Evolutionary conservation across 1,284 basidiomycete species (phyloP).

Genomic region (Ustilago loliicola): DNA sequence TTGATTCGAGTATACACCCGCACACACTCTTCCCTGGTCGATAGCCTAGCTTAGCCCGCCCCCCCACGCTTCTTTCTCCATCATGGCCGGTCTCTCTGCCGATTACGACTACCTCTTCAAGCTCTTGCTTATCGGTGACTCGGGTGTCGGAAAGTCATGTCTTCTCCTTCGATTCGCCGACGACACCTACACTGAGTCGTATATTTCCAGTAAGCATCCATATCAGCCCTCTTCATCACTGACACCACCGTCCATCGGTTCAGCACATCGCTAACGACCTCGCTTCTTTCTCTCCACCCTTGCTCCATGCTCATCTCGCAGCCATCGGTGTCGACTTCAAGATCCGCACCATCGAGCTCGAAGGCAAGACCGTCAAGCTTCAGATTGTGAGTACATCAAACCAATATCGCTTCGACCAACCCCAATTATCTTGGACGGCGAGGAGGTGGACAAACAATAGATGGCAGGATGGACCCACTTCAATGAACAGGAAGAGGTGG

Average conservation of each 20-base stretch:
- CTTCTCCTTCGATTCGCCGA: conserved; percentile 72
- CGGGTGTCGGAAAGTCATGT: conserved; percentile 90
- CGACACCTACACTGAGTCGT: conserved; percentile 73
- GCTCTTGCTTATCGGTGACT: conserved; percentile 77
- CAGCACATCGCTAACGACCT: not conserved
- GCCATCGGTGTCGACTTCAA: conserved; percentile 87
- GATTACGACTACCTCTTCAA: conserved; percentile 71
- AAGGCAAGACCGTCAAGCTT: conserved; percentile 99
- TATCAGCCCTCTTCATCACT: not conserved
- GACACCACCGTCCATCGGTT: not conserved
- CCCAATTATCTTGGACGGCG: no score
- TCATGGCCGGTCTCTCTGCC: conserved; percentile 64
- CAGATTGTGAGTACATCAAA: conserved; percentile 86
- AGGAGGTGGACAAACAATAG: not conserved
- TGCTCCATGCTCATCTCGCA: conserved; percentile 1
- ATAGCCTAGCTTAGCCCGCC: not conserved
- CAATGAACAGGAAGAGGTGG: no score
- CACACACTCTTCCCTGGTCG: conserved; percentile 1
- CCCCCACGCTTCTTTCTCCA: conserved; percentile 8
- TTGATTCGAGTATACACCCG: not conserved
- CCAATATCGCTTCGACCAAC: not conserved
- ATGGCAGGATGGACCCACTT: not conserved
- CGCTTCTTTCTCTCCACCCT: not conserved
- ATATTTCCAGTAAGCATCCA: conserved; percentile 71
- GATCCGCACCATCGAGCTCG: conserved; percentile 99